A percentile compares a stretch with the other conserved stretches of the same genome.
phyloP scores from a whole-genome alignment of 345 rosid species.

The Camelina laxa region DNA sequence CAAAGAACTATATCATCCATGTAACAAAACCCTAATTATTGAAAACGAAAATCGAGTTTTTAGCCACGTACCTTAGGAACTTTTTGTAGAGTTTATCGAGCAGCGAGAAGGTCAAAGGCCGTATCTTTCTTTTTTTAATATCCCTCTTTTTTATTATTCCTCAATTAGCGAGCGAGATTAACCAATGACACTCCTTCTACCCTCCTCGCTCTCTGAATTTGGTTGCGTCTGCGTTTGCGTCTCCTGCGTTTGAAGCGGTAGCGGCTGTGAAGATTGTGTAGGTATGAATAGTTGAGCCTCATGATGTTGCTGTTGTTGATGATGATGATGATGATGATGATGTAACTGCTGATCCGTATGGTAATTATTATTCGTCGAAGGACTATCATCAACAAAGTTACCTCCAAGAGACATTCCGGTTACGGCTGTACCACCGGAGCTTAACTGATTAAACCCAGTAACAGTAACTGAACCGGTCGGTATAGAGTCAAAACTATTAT shows the following conservation, averaged over 20 bases:
- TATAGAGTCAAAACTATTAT: conserved; percentile 45
- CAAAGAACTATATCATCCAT: not conserved
- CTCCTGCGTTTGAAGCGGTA: conserved; percentile 45
- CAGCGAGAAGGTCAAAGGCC: conserved; percentile 37
- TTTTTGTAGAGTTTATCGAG: conserved; percentile 8
- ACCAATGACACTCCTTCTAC: conserved; percentile 35
- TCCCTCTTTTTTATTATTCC: not conserved
- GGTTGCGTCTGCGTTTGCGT: conserved; percentile 49
- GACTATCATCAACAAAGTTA: conserved; percentile 39
- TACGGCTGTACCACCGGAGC: conserved; percentile 20
- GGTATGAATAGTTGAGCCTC: conserved; percentile 39
- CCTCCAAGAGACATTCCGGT: conserved; percentile 55
- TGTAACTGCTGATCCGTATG: conserved; percentile 59
- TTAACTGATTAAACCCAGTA: conserved; percentile 51
- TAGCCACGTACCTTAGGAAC: conserved; percentile 26
- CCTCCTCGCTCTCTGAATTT: conserved; percentile 60
- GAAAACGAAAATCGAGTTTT: not conserved
- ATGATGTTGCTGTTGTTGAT: conserved; percentile 26
- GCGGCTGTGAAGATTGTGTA: conserved; percentile 43
- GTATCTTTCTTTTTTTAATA: not conserved
- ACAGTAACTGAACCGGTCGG: conserved; percentile 48
- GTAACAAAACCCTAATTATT: conserved; percentile 19
- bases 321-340: conserved; percentile 37
- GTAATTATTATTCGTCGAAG: conserved; percentile 28
- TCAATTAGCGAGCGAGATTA: conserved; percentile 44